Evolutionary conservation across 2,329 filamentous ascomycete species (phyloP), one percentile per base, ranked within the genome.

Genomic region (Colletotrichum sp.): DNA sequence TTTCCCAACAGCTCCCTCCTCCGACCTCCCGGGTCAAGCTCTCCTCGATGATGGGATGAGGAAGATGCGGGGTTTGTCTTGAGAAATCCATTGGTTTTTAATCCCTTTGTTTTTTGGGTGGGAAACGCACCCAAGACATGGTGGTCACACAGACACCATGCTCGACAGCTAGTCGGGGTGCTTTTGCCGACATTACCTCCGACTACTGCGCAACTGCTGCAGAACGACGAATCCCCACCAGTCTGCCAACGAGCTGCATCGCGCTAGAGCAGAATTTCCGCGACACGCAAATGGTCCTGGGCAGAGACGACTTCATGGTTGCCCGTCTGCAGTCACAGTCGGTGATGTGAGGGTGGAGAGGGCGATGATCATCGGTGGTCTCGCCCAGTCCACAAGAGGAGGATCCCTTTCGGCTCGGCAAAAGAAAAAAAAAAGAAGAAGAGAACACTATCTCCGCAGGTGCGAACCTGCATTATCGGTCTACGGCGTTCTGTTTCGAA

Each of bases 251-350:
- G 26, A 65, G 36, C 39, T 44, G 55, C 68, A 57, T 68, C 64
- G 39, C 70, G 44, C 68, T 72, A 72, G 62, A 30, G 68, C 68
- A 63, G 72, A 55, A 10, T 13, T 72, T 75, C 52, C 52, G 68
- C 30, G 72, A 68, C 59, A 57, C n/a, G 21, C 30, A 49, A 34
- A 21, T 34, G 8, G 26, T 13, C 2, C 39, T 39, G 34, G 12
- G n/a, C 34, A 18, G 34, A 30, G 18, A 15, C 60, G 63, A 66
- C 36, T 10, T 5, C 34, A 49, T 18, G 63, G 21, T 49, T 16
- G 13, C 36, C n/a, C 32, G 21, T 64, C 30, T 34, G 60, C 60
- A 34, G 60, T 36, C n/a, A 32, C 30, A 36, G n/a, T 32, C n/a
- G 28, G 28, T n/a, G 60, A 63, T 36, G 30, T 24, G 44, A 55